A percentile compares a stretch with the other conserved stretches of the same genome.
Evolutionary conservation across 768 basidiomycete species (phyloP).

Genomic region (Megacollybia marginata): DNA sequence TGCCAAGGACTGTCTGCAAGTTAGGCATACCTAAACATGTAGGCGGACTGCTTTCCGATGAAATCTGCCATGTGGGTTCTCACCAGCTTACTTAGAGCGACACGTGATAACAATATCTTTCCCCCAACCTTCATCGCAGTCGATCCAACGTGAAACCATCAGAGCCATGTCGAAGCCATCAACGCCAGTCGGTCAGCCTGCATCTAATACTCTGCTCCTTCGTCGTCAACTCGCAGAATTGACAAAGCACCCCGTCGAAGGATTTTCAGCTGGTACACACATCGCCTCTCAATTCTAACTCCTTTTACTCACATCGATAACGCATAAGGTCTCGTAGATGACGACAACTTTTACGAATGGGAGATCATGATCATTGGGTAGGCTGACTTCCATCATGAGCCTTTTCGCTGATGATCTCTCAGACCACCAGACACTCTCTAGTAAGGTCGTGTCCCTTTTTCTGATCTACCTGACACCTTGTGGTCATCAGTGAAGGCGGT

Average conservation of each 20-base stretch:
- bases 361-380: constrained; percentile 93
- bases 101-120: too few species aligned
- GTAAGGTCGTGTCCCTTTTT: constrained; percentile 33
- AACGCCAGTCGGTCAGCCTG: constrained; percentile 23
- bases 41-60: too few species aligned
- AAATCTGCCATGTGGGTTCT: too few species aligned
- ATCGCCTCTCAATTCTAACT: constrained; percentile 14
- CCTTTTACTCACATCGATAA: constrained; percentile 20
- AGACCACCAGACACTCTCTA: constrained; percentile 93
- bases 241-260: constrained; percentile 89
- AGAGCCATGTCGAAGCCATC: constrained; percentile 36
- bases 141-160: too few species aligned
- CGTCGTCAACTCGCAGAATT: constrained; percentile 79
- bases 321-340: constrained; percentile 79
- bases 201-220: constrained; percentile 57
- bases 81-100: too few species aligned
- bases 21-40: too few species aligned
- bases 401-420: constrained; percentile 6
- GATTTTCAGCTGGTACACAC: constrained; percentile 84
- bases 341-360: constrained; percentile 94
- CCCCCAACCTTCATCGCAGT: too few species aligned
- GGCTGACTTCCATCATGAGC: constrained; percentile 16
- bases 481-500: constrained; percentile 72
- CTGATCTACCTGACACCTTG: not conserved
- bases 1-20: too few species aligned